phyloP scores from a whole-genome alignment of 257 asterid genomes.

The Forsythia suspensa region DNA sequence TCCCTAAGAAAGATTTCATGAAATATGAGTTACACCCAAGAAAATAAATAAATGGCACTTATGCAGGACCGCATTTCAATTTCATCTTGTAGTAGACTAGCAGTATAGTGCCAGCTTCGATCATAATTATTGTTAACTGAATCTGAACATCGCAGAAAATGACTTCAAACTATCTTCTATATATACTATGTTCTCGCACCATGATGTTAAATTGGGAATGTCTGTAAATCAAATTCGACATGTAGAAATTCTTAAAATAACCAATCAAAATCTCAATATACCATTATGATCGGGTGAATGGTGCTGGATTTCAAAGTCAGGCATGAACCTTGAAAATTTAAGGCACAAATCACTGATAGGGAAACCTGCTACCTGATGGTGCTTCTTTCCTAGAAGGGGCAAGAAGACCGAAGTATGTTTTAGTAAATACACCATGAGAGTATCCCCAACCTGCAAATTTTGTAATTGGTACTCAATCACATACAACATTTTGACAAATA shows the following conservation, averaged over 20 bases:
- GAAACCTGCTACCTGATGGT: slow-evolving; percentile 70
- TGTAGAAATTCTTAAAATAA: not conserved
- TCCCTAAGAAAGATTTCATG: not conserved
- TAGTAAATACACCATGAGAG: slow-evolving; percentile 65
- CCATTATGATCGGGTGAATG: slow-evolving; percentile 34
- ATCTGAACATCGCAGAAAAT: not conserved
- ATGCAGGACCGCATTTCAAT: not conserved
- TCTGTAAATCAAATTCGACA: not conserved
- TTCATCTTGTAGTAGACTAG: not conserved
- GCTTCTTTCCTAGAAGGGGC: slow-evolving; percentile 58
- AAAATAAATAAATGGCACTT: not conserved
- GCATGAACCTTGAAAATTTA: slow-evolving; percentile 25
- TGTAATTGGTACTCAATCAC: slow-evolving; percentile 22
- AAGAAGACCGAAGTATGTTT: slow-evolving; percentile 64
- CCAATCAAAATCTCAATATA: slow-evolving; percentile 20
- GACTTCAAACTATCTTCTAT: slow-evolving; percentile 5
- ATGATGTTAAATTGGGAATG: not conserved
- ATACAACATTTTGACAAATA: not conserved
- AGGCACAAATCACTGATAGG: slow-evolving; percentile 52
- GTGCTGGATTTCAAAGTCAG: slow-evolving; percentile 23
- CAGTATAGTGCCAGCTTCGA: not conserved
- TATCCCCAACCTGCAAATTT: slow-evolving; percentile 70
- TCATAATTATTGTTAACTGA: not conserved
- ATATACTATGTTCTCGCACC: not conserved
- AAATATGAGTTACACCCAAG: slow-evolving; percentile 10